Percentiles rank a stretch among this genome's conserved stretches.
phyloP scores from a whole-genome alignment of 2,329 filamentous ascomycete genomes.

The Aureobasidium sp. region DNA sequence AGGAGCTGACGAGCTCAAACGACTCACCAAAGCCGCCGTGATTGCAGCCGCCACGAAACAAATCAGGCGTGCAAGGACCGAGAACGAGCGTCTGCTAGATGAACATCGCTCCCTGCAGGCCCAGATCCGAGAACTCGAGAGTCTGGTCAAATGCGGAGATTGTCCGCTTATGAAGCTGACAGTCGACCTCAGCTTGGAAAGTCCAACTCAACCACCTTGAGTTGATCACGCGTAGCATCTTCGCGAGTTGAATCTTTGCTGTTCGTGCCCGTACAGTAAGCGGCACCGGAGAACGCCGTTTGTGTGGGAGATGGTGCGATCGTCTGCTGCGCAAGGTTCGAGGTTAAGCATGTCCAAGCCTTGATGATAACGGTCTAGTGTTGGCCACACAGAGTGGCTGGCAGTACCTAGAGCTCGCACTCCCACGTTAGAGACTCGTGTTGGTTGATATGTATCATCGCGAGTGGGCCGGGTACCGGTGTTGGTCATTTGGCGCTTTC shows the following conservation, averaged over 20 bases:
- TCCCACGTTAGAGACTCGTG: not conserved
- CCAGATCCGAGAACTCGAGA: conserved; percentile 35
- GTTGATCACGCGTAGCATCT: not conserved
- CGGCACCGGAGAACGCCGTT: not conserved
- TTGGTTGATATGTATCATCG: not conserved
- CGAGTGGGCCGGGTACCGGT: not conserved
- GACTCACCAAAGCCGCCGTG: conserved; percentile 37
- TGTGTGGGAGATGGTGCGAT: not conserved
- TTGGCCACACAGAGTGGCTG: not conserved
- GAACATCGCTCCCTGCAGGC: conserved; percentile 31
- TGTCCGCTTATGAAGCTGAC: conserved; percentile 37
- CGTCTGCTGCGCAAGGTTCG: too few relatives aligned
- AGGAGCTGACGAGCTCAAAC: conserved; percentile 24
- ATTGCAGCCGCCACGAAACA: conserved; percentile 37
- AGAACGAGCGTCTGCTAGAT: conserved; percentile 31
- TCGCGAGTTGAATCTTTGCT: not conserved
- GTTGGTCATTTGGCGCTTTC: not conserved
- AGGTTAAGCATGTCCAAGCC: not conserved
- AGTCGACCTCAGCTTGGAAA: conserved; percentile 28
- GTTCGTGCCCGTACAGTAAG: not conserved
- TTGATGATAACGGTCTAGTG: not conserved
- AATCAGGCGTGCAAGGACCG: conserved; percentile 38
- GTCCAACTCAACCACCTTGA: conserved; percentile 3
- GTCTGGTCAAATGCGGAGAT: conserved; percentile 38
- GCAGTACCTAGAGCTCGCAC: not conserved